Evolutionary conservation across 768 basidiomycete genomes (phyloP), one percentile per base, ranked within the genome.

Genomic region (Cystobasidium onofrii): DNA sequence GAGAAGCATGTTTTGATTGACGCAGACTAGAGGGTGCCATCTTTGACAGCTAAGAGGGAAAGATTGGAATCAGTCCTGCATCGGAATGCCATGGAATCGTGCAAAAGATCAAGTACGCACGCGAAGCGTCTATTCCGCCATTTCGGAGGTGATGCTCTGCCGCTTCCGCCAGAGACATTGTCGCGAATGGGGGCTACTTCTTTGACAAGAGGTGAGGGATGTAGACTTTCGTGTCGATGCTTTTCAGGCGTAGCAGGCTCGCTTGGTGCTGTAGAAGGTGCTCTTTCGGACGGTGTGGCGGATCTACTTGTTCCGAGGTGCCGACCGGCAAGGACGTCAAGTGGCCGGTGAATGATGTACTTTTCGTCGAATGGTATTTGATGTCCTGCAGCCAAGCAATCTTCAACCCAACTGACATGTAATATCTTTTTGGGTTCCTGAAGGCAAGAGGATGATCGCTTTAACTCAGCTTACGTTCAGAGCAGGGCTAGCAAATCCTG

Each of bases 1-100:
- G 15, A 63, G 33, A n/a, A 65, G 74, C n/a, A 76, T 72, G 27
- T n/a, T 54, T 12, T 75, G 71, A 31, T 72, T 73, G 18, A 73
- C 62, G 62, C 57, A 46, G 4, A 64, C 65, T 15, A 70, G 34
- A 12, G 75, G 66, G 12, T 64, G 65, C 44, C 57, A 67, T 18
- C 73, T 73, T 27, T 74, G 25, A 29, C 62, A 66, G 4, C 65
- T 67, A 17, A 34, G 54, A 18, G 4, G 12, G 7, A 25, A 6
- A 57, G 54, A 57, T 25, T n/a, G 34, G 46, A 67, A 52, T 50
- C 20, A 43, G 39, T 4, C n/a, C n/a, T n/a, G n/a, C n/a, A n/a
- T n/a, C n/a, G n/a, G 29, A 29, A 29, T 15, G 34, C 13, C 63
- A 64, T 1, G 9, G n/a, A 43, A 9, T 3, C 34, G 20, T 43